phyloP scores from a whole-genome alignment of 345 rosid genomes.

The Cardamine occulta region DNA sequence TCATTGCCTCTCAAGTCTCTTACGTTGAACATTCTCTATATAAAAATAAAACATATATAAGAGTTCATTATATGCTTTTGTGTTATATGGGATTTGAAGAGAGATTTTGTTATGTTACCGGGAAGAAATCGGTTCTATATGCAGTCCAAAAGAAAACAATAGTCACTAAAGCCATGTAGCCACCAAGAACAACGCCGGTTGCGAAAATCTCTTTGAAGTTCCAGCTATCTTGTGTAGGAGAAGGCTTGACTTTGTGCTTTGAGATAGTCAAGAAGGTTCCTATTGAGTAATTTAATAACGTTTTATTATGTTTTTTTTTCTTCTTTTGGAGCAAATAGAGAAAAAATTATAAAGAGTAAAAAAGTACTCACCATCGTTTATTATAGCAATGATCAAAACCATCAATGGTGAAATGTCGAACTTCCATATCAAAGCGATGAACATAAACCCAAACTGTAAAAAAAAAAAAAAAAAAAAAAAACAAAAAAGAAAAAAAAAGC shows the following conservation, averaged over 20 bases:
- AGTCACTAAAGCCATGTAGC: conserved; percentile 78
- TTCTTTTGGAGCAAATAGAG: neutral
- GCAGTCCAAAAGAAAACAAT: conserved; percentile 79
- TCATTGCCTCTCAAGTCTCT: conserved; percentile 45
- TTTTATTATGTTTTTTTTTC: neutral
- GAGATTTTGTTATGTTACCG: conserved; percentile 47
- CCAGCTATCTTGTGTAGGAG: conserved; percentile 96
- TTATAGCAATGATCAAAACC: conserved; percentile 82
- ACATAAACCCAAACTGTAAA: conserved; percentile 72
- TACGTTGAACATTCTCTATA: conserved; percentile 68
- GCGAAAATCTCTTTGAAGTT: conserved; percentile 87
- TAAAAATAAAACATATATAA: neutral
- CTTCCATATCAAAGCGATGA: conserved; percentile 81
- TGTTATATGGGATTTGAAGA: neutral
- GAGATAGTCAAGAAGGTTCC: conserved; percentile 94
- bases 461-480: neutral
- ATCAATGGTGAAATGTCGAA: conserved; percentile 85
- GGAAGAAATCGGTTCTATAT: conserved; percentile 63
- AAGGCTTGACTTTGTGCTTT: conserved; percentile 87
- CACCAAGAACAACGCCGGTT: conserved; percentile 82
- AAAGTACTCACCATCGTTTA: conserved; percentile 69
- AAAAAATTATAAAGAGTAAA: neutral
- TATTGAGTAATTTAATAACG: conserved; percentile 14
- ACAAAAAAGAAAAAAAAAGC: neutral
- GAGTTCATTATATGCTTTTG: neutral